Conservation (phyloP, 139 green algal genomes). For the Micractinium sp. region DNA sequence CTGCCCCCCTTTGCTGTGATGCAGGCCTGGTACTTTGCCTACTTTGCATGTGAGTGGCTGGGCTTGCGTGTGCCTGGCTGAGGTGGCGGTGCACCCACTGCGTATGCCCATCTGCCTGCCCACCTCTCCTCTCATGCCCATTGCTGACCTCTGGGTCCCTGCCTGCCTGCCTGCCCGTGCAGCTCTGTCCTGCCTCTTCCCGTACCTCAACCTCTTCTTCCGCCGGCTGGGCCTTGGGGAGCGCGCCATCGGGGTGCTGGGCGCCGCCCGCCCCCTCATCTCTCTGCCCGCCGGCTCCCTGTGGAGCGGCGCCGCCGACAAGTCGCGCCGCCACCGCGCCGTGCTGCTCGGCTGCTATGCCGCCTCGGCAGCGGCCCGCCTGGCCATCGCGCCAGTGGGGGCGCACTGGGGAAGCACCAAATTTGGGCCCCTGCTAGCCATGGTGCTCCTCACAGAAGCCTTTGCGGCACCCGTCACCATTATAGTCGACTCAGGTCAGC, state of each 20-base stretch:
- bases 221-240: slow-evolving; percentile 47
- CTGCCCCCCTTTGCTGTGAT: too few species aligned
- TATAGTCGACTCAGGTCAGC: slow-evolving; percentile 49
- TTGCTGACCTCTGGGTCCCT: not conserved
- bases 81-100: too few species aligned
- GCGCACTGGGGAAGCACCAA: not conserved
- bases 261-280: slow-evolving; percentile 32
- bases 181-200: slow-evolving; percentile 43
- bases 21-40: slow-evolving; percentile 52
- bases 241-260: slow-evolving; percentile 49
- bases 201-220: slow-evolving; percentile 67
- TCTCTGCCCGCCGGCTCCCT: slow-evolving; percentile 14
- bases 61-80: not conserved
- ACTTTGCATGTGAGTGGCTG: slow-evolving; percentile 26
- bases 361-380: not conserved
- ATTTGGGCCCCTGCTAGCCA: slow-evolving; percentile 23
- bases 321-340: slow-evolving; percentile 41
- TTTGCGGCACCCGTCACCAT: slow-evolving; percentile 55
- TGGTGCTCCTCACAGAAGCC: slow-evolving; percentile 40
- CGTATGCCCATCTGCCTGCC: too few species aligned
- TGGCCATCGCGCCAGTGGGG: not conserved
- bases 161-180: not conserved
- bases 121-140: too few species aligned
- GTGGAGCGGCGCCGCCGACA: slow-evolving; percentile 58
- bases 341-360: slow-evolving; percentile 48